These are phyloP conservation scores for Arthrobotrys iridis DNA, from an alignment of 2,329 filamentous ascomycete species.

Conservation along the genomic window DNA sequence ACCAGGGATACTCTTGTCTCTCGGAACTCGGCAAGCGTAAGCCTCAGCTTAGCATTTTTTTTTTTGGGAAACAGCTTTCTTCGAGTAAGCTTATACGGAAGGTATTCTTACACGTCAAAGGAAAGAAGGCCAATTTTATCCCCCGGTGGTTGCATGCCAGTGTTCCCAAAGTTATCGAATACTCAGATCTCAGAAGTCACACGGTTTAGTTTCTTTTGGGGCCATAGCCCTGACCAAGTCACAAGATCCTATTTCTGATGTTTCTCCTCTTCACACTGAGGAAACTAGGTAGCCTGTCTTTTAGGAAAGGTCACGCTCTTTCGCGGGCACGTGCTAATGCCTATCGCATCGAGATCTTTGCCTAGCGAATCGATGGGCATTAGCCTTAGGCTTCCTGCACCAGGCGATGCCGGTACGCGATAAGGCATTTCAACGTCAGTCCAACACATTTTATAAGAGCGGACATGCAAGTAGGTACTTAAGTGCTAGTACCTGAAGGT, in stretches of 20 bases:
- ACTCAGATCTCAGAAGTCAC: neutral
- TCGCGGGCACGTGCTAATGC: constrained; percentile 8
- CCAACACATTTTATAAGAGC: constrained; percentile 33
- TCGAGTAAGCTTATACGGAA: constrained; percentile 2
- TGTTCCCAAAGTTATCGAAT: too few relatives aligned
- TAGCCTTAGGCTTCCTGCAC: constrained; percentile 16
- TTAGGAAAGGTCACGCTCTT: neutral
- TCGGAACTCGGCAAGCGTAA: constrained; percentile 41
- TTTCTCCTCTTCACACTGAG: neutral
- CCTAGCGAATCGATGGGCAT: constrained; percentile 10
- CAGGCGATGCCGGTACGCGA: constrained; percentile 12
- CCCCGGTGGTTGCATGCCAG: too few relatives aligned
- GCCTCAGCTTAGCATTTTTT: neutral
- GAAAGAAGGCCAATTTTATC: neutral
- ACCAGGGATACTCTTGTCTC: constrained; percentile 12
- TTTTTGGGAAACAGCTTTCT: constrained; percentile 17
- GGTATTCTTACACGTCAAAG: neutral
- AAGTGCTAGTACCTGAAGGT: too few relatives aligned
- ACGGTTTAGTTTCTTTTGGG: neutral
- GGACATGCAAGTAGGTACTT: too few relatives aligned
- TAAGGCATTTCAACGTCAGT: constrained; percentile 26
- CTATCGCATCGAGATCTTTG: constrained; percentile 9
- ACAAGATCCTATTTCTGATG: neutral
- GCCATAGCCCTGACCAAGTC: constrained; percentile 10
- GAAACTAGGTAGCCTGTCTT: too few relatives aligned